Base-by-base conservation (phyloP, 495 filamentous ascomycete genomes). In the Paragyromitra xinjiangensis region DNA sequence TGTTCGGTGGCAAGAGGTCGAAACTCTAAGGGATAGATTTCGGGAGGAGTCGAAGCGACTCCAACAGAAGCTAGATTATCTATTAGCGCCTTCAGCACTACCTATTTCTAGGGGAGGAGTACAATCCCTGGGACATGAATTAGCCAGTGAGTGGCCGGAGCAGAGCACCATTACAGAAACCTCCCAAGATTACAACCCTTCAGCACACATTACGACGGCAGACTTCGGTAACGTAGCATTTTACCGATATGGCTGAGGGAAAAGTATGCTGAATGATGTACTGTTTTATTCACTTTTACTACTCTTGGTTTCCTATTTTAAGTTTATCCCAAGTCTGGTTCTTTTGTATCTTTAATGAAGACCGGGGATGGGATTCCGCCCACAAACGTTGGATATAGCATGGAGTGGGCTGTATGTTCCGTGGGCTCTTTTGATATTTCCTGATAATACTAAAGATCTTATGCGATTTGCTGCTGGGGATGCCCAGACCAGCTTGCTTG, bases 221-320 rank as follows among this genome's bases (percentile, higher is more conserved):
- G 81, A 82, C 68, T 82, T 82, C 76, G 81, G 81, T 12, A 82
- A 82, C 67, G 77, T 82, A 11, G 78, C 81, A 29, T 82, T 82
- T 78, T 82, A 82, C 68, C 65, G 81, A 62, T 82, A 82, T 70
- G 64, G 51, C 19, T 80, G 6, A 75, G 16, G 29, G 53, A 11
- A 64, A 9, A 40, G n/a, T n/a, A 34, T 61, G 6, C 19, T 22
- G 34, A 55, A 19, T 8, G 4, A 44, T 55, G 61, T 65, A 24
- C n/a, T 34, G 4, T 29, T 22, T 42, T 3, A 11, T 42, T 44
- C 24, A 5, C 48, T 7, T 44, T 44, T 56, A 19, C 5, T 6
- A 8, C n/a, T 44, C 37, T 22, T 69, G 16, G 39, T 61, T n/a
- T 58, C 37, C 26, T 61, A 61, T 34, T 29, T 61, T 29, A 29